phyloP scores from a whole-genome alignment of 306 rosid genomes.

The Castanea sativa region DNA sequence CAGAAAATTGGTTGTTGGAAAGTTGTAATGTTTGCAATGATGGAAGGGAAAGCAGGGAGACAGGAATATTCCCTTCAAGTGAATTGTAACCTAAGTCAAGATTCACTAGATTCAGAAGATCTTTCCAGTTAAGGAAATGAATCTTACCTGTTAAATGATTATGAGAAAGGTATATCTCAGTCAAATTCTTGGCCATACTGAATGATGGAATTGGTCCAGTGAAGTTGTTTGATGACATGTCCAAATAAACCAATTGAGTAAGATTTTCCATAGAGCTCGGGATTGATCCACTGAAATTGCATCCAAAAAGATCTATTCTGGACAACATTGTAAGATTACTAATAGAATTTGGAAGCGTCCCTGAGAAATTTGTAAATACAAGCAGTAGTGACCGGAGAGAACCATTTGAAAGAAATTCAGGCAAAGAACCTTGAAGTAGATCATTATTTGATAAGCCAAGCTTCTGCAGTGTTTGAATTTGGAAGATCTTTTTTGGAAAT shows the following conservation, averaged over 20 bases:
- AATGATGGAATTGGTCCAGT: too few relatives aligned
- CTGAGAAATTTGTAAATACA: too few relatives aligned
- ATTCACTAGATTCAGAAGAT: rapidly evolving
- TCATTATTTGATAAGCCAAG: neutral
- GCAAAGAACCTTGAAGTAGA: too few relatives aligned
- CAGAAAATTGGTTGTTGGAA: neutral
- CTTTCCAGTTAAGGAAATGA: rapidly evolving
- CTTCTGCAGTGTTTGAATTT: neutral
- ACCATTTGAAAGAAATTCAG: too few relatives aligned
- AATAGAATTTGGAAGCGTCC: too few relatives aligned
- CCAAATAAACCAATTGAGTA: rapidly evolving
- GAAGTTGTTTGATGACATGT: rapidly evolving
- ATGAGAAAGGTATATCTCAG: rapidly evolving
- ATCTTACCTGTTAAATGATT: too few relatives aligned
- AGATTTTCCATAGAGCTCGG: too few relatives aligned
- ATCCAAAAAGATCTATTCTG: too few relatives aligned
- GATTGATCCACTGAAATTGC: too few relatives aligned
- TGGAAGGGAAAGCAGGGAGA: neutral
- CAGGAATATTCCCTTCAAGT: too few relatives aligned
- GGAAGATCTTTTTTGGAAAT: neutral
- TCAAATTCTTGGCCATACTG: too few relatives aligned
- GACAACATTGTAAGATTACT: rapidly evolving
- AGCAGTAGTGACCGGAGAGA: too few relatives aligned
- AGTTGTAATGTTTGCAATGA: neutral
- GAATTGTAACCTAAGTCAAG: rapidly evolving